A percentile compares a stretch with the other conserved stretches of the same genome.
Conservation (phyloP, 2,329 filamentous ascomycete species). For the Endothia cerciana region DNA sequence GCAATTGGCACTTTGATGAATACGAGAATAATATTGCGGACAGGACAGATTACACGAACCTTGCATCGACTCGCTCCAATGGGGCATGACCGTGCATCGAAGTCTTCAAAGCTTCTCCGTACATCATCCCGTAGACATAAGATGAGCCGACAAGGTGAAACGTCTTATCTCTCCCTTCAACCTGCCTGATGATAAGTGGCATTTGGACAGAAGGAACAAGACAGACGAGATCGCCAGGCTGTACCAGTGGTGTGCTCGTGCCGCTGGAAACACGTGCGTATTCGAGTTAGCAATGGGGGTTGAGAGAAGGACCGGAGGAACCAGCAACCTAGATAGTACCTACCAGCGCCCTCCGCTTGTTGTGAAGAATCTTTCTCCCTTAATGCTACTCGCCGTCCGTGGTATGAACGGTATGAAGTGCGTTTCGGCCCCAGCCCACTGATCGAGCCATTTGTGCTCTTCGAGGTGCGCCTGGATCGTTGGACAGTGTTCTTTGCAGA, state of each 20-base stretch:
- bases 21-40: background rate
- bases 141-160: background rate
- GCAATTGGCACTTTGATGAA: too few species aligned
- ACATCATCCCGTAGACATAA: background rate
- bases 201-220: background rate
- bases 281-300: background rate
- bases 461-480: background rate
- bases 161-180: background rate
- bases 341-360: background rate
- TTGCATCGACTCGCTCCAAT: background rate
- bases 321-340: background rate
- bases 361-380: background rate
- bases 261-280: background rate
- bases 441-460: background rate
- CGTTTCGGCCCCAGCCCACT: background rate
- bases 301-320: background rate
- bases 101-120: background rate
- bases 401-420: background rate
- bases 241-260: background rate
- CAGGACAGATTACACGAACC: background rate
- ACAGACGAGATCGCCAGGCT: background rate
- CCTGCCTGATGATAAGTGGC: background rate
- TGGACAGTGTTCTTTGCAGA: background rate
- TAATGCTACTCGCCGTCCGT: background rate
- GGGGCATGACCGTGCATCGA: background rate